Percentiles rank a stretch among this genome's conserved stretches.
These are phyloP conservation scores for Rhododendron ferrugineum DNA, from an alignment of 148 eudicot genomes.

Conservation along the genomic window DNA sequence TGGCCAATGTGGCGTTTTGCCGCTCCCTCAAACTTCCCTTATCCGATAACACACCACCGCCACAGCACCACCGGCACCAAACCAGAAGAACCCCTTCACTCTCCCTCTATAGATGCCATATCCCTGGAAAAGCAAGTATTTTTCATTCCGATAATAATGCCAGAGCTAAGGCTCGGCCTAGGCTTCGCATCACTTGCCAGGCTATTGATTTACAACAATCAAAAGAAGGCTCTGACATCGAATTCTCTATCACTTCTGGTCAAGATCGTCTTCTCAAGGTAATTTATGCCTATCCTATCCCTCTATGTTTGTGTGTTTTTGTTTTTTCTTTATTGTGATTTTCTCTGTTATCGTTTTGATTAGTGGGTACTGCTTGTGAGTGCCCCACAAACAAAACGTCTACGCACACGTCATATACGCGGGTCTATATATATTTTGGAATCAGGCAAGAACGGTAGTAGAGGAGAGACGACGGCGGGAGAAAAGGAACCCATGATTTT, in stretches of 20 bases:
- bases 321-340: neutral
- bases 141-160: neutral
- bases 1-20: conserved; percentile 8
- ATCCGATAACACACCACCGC: conserved; percentile 9
- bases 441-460: neutral
- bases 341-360: neutral
- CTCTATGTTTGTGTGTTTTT: neutral
- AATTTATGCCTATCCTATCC: neutral
- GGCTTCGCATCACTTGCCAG: conserved; percentile 28
- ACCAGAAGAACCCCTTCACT: conserved; percentile 2
- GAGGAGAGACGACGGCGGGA: neutral
- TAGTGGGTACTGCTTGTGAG: neutral
- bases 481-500: neutral
- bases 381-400: neutral
- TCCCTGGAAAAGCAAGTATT: neutral
- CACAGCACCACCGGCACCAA: neutral
- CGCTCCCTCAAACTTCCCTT: conserved; percentile 15
- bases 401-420: neutral
- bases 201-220: conserved; percentile 31
- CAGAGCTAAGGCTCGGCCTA: conserved; percentile 7
- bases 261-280: conserved; percentile 72
- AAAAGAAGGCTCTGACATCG: conserved; percentile 22
- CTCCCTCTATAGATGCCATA: conserved; percentile 3
- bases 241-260: conserved; percentile 35
- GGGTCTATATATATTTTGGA: neutral